Percentiles rank a stretch among this genome's conserved stretches.
phyloP scores from a whole-genome alignment of 1,284 basidiomycete species.

The Leccinum holopus region DNA sequence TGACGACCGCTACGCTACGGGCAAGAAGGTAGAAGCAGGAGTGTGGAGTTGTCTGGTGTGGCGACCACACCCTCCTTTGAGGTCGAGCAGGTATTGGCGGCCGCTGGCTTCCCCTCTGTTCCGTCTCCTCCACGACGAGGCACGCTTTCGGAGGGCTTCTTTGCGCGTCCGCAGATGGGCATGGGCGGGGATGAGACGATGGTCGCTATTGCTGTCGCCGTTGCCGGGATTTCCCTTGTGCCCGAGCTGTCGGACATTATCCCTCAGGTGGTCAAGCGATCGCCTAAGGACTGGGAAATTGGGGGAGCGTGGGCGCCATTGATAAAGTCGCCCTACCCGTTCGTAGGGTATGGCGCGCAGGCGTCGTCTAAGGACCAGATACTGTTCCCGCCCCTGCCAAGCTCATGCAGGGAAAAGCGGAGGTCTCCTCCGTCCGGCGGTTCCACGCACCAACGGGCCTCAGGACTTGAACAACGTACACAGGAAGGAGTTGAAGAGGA shows the following conservation, averaged over 20 bases:
- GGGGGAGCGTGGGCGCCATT: constrained; percentile 40
- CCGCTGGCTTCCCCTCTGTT: constrained; percentile 57
- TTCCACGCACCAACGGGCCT: constrained; percentile 20
- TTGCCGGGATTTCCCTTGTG: constrained; percentile 22
- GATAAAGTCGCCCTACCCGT: constrained; percentile 59
- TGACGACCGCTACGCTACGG: constrained; percentile 12
- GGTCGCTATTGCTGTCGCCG: background rate
- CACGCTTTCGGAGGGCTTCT: constrained; percentile 60
- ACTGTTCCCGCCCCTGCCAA: constrained; percentile 68
- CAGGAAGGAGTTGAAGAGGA: constrained; percentile 41
- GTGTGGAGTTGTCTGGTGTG: constrained; percentile 30
- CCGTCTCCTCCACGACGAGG: constrained; percentile 53
- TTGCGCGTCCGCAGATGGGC: constrained; percentile 45
- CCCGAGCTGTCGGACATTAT: constrained; percentile 44
- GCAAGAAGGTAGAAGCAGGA: constrained; percentile 37
- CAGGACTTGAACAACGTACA: constrained; percentile 20
- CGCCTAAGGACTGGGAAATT: constrained; percentile 38
- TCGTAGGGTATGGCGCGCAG: constrained; percentile 54
- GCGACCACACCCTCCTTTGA: constrained; percentile 41
- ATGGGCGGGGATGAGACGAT: constrained; percentile 16
- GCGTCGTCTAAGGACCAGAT: constrained; percentile 59
- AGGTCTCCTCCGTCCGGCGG: constrained; percentile 25
- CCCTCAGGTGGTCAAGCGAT: constrained; percentile 42
- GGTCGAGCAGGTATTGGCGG: constrained; percentile 68
- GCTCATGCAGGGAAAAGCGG: constrained; percentile 37